These are phyloP conservation scores for Silene vulgaris DNA, from an alignment of 179 eudicot species.

Conservation along the genomic window DNA sequence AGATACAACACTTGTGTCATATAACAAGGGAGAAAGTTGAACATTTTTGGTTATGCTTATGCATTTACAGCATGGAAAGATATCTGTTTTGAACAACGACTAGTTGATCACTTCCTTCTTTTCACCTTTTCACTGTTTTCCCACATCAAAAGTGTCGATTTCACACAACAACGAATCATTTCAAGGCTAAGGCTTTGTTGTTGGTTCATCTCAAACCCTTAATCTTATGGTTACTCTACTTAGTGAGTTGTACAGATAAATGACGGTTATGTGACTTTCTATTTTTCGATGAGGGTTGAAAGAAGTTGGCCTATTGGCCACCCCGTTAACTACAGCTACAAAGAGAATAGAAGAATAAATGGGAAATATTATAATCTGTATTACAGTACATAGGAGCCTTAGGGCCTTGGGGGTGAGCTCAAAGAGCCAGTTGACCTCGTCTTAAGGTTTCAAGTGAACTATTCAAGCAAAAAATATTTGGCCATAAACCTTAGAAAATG, in stretches of 20 bases:
- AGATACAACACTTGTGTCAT: conserved; percentile 8
- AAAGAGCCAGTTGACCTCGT: no score
- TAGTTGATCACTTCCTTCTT: background rate
- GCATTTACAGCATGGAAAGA: background rate
- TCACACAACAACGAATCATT: background rate
- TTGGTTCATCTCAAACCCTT: no score
- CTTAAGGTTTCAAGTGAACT: background rate
- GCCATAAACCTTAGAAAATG: background rate
- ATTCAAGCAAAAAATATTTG: background rate
- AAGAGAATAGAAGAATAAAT: background rate
- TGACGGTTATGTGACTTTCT: background rate
- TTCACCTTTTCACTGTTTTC: background rate
- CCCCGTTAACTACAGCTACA: background rate
- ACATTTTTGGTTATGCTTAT: no score
- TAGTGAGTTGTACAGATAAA: no score
- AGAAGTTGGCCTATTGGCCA: background rate
- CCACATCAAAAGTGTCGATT: background rate
- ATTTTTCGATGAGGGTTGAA: background rate
- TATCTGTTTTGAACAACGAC: background rate
- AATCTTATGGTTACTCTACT: no score
- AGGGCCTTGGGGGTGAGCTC: no score
- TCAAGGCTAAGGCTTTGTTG: background rate
- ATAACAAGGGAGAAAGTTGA: background rate
- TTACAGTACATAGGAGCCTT: background rate
- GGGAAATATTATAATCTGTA: background rate